These are phyloP conservation scores for Scedosporium apiospermum DNA, from an alignment of 2,329 filamentous ascomycete genomes.

Conservation along the genomic window DNA sequence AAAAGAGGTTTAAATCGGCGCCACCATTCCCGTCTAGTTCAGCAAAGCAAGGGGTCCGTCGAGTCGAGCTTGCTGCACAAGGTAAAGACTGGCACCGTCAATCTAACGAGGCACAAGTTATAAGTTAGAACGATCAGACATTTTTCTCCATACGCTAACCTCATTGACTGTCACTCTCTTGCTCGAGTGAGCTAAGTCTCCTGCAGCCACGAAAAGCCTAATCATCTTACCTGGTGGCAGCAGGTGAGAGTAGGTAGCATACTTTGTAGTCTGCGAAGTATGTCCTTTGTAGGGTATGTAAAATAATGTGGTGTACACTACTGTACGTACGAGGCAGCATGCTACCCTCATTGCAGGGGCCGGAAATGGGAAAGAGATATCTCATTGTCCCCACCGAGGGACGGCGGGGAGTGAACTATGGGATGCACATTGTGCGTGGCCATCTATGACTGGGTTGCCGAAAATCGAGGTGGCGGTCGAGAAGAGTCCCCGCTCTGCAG, in stretches of 20 bases:
- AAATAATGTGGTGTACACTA: neutral
- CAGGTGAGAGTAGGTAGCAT: neutral
- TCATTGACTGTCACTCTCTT: neutral
- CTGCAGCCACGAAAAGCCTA: neutral
- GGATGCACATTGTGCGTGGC: constrained; percentile 1
- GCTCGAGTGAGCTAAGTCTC: neutral
- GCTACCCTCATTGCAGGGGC: no score
- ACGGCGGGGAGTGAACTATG: neutral
- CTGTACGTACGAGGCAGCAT: neutral
- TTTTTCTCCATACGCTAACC: neutral
- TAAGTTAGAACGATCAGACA: neutral
- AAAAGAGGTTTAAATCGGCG: neutral
- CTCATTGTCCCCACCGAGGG: neutral
- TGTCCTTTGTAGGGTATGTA: no score
- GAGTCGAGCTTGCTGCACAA: neutral
- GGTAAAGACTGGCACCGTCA: neutral
- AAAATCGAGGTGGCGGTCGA: neutral
- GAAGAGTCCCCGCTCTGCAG: neutral
- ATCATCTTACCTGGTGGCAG: neutral
- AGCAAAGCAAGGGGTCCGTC: neutral
- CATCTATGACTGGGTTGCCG: neutral
- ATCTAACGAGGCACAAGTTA: neutral
- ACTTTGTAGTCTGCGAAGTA: no score
- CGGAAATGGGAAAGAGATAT: no score
- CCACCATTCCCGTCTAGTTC: neutral